Evolutionary conservation across 305 asterid genomes (phyloP).

Genomic region (Fraxinus dipetala): DNA sequence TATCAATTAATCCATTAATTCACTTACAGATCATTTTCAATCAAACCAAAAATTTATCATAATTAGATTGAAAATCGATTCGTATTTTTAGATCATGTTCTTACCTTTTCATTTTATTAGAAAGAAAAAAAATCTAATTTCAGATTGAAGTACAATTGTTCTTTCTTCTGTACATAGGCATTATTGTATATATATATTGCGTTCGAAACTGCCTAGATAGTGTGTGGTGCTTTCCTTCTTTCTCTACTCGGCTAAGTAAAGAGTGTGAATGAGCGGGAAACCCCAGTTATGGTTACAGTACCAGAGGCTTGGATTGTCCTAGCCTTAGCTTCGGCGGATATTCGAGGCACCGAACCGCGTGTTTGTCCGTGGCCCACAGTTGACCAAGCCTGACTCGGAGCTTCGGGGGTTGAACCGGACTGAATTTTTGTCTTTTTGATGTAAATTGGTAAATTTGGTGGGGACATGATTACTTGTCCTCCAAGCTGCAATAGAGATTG

Average conservation of each 20-base stretch:
- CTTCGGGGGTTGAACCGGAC: constrained; percentile 30
- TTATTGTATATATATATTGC: background rate
- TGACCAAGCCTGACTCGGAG: constrained; percentile 57
- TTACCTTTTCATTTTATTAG: constrained; percentile 32
- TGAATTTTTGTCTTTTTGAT: background rate
- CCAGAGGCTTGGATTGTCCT: constrained; percentile 28
- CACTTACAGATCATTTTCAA: background rate
- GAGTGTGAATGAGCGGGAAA: constrained; percentile 62
- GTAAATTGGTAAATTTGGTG: constrained; percentile 30
- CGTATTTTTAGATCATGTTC: constrained; percentile 15
- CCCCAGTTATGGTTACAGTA: constrained; percentile 3
- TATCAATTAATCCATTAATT: background rate
- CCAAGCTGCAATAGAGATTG: constrained; percentile 57
- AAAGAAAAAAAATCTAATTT: background rate
- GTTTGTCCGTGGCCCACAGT: constrained; percentile 32
- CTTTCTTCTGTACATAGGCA: background rate
- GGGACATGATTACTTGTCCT: constrained; percentile 48
- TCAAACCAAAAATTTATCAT: background rate
- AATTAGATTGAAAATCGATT: constrained; percentile 10
- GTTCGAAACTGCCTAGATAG: constrained; percentile 29
- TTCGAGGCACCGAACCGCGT: background rate
- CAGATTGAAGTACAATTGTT: background rate
- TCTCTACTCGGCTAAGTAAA: constrained; percentile 63
- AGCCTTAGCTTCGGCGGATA: constrained; percentile 35
- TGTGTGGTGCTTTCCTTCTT: constrained; percentile 31